phyloP scores from a whole-genome alignment of 306 rosid genomes.

The Geum urbanum region DNA sequence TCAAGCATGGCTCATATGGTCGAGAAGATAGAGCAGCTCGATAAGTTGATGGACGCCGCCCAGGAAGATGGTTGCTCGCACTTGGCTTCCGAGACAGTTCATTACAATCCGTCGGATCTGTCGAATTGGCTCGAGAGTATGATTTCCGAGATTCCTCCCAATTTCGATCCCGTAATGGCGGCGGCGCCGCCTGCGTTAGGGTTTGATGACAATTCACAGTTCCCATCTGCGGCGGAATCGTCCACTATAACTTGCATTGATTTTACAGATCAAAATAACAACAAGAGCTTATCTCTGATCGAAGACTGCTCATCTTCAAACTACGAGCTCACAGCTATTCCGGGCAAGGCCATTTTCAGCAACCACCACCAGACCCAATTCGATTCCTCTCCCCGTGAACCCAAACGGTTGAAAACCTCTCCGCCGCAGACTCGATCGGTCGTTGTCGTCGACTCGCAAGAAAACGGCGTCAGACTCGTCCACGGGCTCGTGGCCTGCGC shows the following conservation, averaged over 20 bases:
- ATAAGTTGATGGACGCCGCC: conserved; percentile 61
- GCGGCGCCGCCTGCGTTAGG: background rate
- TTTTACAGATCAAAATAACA: conserved; percentile 23
- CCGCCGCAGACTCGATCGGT: conserved; percentile 29
- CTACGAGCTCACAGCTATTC: conserved; percentile 73
- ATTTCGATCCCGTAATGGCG: conserved; percentile 34
- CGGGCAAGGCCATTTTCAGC: conserved; percentile 54
- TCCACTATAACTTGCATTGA: conserved; percentile 53
- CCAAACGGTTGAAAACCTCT: conserved; percentile 45
- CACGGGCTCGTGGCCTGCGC: conserved; percentile 84
- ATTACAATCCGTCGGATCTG: conserved; percentile 80
- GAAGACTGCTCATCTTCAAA: conserved; percentile 46
- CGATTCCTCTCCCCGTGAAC: conserved; percentile 32
- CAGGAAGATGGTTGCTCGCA: conserved; percentile 48
- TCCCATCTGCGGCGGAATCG: conserved; percentile 46
- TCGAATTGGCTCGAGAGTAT: conserved; percentile 65
- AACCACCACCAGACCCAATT: conserved; percentile 8
- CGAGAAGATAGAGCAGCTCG: conserved; percentile 71
- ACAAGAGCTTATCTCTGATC: background rate
- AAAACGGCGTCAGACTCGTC: conserved; percentile 80
- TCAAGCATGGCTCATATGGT: conserved; percentile 88
- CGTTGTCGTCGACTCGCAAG: conserved; percentile 65
- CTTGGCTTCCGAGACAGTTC: conserved; percentile 51
- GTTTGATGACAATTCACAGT: conserved; percentile 25
- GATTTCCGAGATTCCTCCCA: conserved; percentile 48